A percentile compares a stretch with the other conserved stretches of the same genome.
Evolutionary conservation across 2,329 filamentous ascomycete genomes (phyloP).

Genomic region (Thelonectria discophora): DNA sequence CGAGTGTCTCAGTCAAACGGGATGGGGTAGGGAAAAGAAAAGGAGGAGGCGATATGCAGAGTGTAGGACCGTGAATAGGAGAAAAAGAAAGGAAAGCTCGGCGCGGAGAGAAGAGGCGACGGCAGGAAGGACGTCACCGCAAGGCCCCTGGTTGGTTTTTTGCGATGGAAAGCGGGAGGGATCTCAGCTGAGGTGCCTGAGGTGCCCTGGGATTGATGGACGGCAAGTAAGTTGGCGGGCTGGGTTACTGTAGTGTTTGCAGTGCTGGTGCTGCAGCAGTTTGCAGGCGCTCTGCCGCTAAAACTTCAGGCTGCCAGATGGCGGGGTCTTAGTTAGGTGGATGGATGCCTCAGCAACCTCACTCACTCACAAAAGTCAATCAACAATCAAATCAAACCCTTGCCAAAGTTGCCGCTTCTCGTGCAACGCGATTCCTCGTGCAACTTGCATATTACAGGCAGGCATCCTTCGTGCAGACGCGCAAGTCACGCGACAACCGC

Average conservation of each 20-base stretch:
- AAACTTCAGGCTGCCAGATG: conserved; percentile 15
- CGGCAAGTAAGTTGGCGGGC: too few relatives aligned
- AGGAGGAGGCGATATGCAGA: conserved; percentile 6
- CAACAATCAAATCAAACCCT: conserved; percentile 29
- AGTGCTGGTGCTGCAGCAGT: conserved; percentile 1
- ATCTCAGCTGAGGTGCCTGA: too few relatives aligned
- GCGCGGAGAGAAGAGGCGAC: conserved; percentile 20
- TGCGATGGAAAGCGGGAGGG: conserved; percentile 1
- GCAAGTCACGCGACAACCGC: conserved; percentile 11
- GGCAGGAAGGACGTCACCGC: conserved; percentile 18
- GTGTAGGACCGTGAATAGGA: conserved; percentile 7
- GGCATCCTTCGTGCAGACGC: background rate
- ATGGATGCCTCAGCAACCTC: conserved; percentile 41
- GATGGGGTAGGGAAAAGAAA: conserved; percentile 14
- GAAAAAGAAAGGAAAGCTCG: conserved; percentile 26
- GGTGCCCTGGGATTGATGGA: too few relatives aligned
- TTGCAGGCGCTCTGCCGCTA: conserved; percentile 11
- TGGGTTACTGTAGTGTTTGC: conserved; percentile 9
- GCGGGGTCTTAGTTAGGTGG: conserved; percentile 2
- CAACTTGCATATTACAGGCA: background rate
- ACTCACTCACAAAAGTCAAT: conserved; percentile 25
- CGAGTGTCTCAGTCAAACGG: conserved; percentile 23
- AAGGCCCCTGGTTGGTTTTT: conserved; percentile 9
- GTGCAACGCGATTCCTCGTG: conserved; percentile 19
- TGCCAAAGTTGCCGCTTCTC: background rate